A percentile compares a stretch with the other conserved stretches of the same genome.
phyloP scores from a whole-genome alignment of 176 grass and related monocot genomes.

The Carex myosuroides region DNA sequence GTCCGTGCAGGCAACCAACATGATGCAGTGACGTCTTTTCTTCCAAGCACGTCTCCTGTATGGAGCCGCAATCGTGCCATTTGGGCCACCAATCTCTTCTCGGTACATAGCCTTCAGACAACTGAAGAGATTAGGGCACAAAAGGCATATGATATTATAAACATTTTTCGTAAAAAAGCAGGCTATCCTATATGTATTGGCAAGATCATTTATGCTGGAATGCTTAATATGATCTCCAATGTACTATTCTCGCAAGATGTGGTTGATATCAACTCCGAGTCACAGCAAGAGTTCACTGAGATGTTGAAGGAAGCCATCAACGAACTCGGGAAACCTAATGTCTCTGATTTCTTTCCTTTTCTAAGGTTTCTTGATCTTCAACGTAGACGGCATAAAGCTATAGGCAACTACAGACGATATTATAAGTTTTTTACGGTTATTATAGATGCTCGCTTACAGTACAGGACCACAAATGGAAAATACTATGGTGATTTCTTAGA shows the following conservation, averaged over 20 bases:
- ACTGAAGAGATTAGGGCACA: neutral
- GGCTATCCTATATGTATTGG: neutral
- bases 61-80: conserved; percentile 33
- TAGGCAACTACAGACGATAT: neutral
- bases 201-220: neutral
- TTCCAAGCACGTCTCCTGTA: neutral
- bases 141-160: conserved; percentile 22
- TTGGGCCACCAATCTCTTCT: conserved; percentile 18
- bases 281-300: neutral
- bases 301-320: neutral
- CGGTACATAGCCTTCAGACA: conserved; percentile 17
- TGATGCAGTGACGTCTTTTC: conserved; percentile 8
- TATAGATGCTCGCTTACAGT: neutral
- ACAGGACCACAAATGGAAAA: too few species aligned
- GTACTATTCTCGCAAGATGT: conserved; percentile 26
- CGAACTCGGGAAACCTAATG: neutral
- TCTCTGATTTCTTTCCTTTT: conserved; percentile 33
- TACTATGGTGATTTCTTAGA: conserved; percentile 28
- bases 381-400: neutral
- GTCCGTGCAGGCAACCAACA: neutral
- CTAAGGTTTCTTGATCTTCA: conserved; percentile 27
- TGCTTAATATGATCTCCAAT: conserved; percentile 25
- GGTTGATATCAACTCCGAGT: neutral
- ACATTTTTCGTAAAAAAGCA: neutral
- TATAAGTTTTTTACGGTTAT: conserved; percentile 15